These are phyloP conservation scores for Diaporthe ilicicola DNA, from an alignment of 2,329 filamentous ascomycete species.

Conservation along the genomic window DNA sequence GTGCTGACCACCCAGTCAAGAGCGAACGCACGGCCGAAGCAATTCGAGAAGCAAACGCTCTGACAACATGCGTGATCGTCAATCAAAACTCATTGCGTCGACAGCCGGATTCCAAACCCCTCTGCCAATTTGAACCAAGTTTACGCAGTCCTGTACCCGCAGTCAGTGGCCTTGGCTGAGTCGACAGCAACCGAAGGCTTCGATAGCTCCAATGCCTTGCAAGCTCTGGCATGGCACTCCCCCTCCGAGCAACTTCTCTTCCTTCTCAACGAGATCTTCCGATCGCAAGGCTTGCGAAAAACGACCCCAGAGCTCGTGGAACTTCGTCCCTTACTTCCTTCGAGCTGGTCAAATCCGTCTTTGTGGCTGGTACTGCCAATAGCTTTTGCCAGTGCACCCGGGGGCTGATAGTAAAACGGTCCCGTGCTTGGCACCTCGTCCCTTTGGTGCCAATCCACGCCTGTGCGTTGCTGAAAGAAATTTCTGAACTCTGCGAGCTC, in stretches of 20 bases:
- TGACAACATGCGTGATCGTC: not conserved
- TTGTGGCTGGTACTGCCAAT: not conserved
- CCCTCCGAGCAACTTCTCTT: not conserved
- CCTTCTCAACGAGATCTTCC: not conserved
- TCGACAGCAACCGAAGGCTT: not conserved
- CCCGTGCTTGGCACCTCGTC: constrained; percentile 43
- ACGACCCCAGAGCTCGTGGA: not conserved
- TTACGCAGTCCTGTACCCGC: not conserved
- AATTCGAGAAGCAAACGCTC: not conserved
- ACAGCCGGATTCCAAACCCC: not conserved
- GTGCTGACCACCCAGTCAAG: not conserved
- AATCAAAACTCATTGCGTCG: too few relatives aligned
- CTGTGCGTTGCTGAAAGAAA: constrained; percentile 67
- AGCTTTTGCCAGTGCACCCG: not conserved
- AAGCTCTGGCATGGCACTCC: not conserved
- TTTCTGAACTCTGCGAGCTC: constrained; percentile 61
- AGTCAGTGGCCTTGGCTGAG: not conserved
- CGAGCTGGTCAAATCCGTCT: not conserved
- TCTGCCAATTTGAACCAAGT: not conserved
- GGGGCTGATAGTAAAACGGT: not conserved
- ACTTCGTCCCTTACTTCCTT: not conserved
- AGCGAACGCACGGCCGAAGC: not conserved
- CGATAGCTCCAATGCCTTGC: constrained; percentile 10
- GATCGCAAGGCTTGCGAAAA: not conserved
- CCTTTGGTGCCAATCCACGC: constrained; percentile 67